A percentile compares a stretch with the other conserved stretches of the same genome.
phyloP scores from a whole-genome alignment of 164 flowering plant species.

The Buxus sempervirens region DNA sequence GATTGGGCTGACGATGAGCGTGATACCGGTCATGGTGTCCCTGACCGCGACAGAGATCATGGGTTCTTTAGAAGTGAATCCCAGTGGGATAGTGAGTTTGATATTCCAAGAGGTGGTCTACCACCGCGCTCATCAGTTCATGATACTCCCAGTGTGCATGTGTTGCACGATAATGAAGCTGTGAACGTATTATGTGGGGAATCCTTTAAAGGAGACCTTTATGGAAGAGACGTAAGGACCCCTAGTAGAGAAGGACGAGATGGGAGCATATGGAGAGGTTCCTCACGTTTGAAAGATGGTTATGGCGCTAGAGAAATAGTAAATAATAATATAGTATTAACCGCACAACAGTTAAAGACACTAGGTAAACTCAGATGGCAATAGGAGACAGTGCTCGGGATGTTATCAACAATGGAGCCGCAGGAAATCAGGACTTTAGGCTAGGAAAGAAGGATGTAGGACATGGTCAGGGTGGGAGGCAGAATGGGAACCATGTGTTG shows the following conservation, averaged over 20 bases:
- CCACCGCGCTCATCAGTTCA: conserved; percentile 43
- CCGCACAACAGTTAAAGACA: conserved; percentile 40
- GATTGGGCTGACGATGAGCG: conserved; percentile 99
- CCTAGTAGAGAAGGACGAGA: conserved; percentile 62
- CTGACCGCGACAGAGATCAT: conserved; percentile 50
- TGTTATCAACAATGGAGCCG: conserved; percentile 23
- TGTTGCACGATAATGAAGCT: conserved; percentile 45
- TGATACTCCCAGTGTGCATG: conserved; percentile 36
- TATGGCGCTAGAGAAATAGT: conserved; percentile 26
- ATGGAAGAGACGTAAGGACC: conserved; percentile 35
- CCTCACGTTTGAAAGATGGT: conserved; percentile 40
- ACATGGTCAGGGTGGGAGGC: conserved; percentile 44
- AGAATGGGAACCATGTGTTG: conserved; percentile 44
- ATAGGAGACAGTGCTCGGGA: conserved; percentile 31
- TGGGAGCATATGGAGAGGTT: conserved; percentile 57
- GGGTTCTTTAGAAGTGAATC: conserved; percentile 47
- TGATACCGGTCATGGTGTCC: conserved; percentile 62
- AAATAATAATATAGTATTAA: conserved; percentile 30
- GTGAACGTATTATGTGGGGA: conserved; percentile 50
- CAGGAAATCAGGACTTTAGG: conserved; percentile 25
- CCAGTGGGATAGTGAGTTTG: conserved; percentile 68
- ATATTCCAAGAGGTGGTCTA: conserved; percentile 48
- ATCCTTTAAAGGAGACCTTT: conserved; percentile 38
- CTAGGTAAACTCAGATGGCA: conserved; percentile 33
- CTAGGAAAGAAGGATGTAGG: conserved; percentile 43